phyloP scores from a whole-genome alignment of 1,139 yeast species.

The Fermentozyma sake region DNA sequence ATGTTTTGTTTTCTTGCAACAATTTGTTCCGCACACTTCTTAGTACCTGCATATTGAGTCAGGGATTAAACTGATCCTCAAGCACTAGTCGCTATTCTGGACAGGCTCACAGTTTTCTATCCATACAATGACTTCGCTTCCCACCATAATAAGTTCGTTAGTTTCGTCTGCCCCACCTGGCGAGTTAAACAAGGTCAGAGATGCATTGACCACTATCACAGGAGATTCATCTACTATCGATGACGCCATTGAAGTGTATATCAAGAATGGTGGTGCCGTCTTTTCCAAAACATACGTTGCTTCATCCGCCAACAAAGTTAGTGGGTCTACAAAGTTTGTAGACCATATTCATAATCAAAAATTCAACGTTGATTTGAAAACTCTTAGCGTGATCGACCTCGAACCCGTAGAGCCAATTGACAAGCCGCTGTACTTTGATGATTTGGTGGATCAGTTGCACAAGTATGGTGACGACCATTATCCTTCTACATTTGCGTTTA shows the following conservation, averaged over 20 bases:
- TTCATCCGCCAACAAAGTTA: slow-evolving; percentile 29
- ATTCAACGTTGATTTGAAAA: slow-evolving; percentile 60
- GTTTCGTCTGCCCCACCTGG: slow-evolving; percentile 40
- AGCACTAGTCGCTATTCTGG: too few relatives aligned
- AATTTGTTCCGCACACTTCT: too few relatives aligned
- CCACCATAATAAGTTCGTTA: slow-evolving; percentile 19
- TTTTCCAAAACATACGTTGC: slow-evolving; percentile 32
- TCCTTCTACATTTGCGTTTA: slow-evolving; percentile 49
- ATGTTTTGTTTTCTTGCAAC: too few relatives aligned
- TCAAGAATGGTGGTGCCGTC: slow-evolving; percentile 27
- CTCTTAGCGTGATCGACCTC: slow-evolving; percentile 44
- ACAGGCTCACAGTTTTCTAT: too few relatives aligned
- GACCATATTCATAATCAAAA: slow-evolving; percentile 40
- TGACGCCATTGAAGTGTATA: slow-evolving; percentile 25
- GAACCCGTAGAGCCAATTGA: slow-evolving; percentile 32
- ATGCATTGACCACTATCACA: slow-evolving; percentile 20
- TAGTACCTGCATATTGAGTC: too few relatives aligned
- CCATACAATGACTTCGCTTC: too few relatives aligned
- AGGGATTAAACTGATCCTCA: too few relatives aligned
- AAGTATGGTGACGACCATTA: slow-evolving; percentile 46
- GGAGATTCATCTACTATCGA: slow-evolving; percentile 19
- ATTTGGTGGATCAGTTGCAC: slow-evolving; percentile 26
- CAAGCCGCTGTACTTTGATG: slow-evolving; percentile 29
- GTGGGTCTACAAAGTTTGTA: slow-evolving; percentile 31
- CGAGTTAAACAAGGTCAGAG: slow-evolving; percentile 29